Conservation (phyloP, 352 stramenopile species). For the Achlya hypogyna region DNA sequence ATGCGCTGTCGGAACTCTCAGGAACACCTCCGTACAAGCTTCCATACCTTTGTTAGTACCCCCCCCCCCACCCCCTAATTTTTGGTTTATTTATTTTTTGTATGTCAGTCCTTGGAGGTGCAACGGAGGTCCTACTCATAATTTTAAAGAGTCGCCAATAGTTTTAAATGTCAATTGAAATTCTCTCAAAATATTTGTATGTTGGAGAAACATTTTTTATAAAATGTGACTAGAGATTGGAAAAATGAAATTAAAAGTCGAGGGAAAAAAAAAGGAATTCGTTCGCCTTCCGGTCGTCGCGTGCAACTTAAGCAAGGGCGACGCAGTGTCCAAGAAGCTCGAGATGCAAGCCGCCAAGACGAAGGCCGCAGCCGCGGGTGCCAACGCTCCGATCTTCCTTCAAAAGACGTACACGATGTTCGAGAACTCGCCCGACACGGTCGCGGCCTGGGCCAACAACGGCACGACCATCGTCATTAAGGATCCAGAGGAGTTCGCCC, state of each 20-base stretch:
- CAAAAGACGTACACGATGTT: constrained; percentile 93
- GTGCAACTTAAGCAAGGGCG: neutral
- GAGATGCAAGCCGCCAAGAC: constrained; percentile 6
- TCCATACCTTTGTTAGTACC: neutral
- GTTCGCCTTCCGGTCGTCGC: neutral
- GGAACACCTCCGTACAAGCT: neutral
- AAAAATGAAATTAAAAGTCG: neutral
- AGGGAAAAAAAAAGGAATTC: neutral
- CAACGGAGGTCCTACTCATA: neutral
- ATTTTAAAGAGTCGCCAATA: neutral
- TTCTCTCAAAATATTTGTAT: neutral
- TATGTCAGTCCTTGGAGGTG: neutral
- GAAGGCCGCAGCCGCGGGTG: constrained; percentile 19
- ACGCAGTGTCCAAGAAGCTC: neutral
- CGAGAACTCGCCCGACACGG: constrained; percentile 62
- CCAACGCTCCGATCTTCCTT: constrained; percentile 62
- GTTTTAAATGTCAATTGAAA: neutral
- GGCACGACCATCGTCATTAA: constrained; percentile 89
- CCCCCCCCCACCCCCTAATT: too few species aligned
- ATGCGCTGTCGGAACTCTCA: neutral
- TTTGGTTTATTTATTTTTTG: constrained; percentile 8
- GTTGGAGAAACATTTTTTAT: neutral
- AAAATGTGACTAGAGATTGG: neutral
- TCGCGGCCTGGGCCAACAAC: constrained; percentile 73
- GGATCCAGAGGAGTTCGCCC: constrained; percentile 85